Conservation (phyloP, 768 basidiomycete genomes). For the Xerocomus brunneocitrinus region DNA sequence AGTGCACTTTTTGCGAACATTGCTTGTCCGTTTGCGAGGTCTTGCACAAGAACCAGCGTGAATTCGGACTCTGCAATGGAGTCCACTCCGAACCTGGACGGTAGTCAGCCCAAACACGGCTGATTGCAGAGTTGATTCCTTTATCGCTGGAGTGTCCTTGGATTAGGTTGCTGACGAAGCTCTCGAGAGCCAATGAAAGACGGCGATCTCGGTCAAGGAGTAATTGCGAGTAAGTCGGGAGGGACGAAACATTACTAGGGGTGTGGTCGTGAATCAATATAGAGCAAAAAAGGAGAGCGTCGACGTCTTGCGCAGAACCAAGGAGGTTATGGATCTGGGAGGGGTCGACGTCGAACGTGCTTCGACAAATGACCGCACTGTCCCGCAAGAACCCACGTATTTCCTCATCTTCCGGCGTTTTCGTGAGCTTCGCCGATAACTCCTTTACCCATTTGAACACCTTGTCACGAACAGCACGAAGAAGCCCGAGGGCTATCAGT, state of each 20-base stretch:
- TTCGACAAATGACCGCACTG: constrained; percentile 37
- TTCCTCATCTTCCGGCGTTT: constrained; percentile 7
- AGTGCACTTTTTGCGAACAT: constrained; percentile 6
- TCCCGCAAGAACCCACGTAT: constrained; percentile 27
- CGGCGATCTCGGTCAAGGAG: constrained; percentile 30
- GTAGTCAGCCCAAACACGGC: constrained; percentile 22
- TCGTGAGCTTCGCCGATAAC: constrained; percentile 23
- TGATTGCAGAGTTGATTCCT: constrained; percentile 17
- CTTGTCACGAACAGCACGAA: constrained; percentile 30
- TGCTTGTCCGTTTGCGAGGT: constrained; percentile 4
- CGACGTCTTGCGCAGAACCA: constrained; percentile 17
- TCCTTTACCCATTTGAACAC: constrained; percentile 35
- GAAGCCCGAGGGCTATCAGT: constrained; percentile 17
- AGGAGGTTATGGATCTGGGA: background rate
- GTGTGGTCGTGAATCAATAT: constrained; percentile 27
- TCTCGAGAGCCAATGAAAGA: constrained; percentile 22
- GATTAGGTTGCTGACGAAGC: constrained; percentile 1
- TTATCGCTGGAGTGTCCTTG: background rate
- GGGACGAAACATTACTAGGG: constrained; percentile 3
- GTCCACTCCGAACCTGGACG: constrained; percentile 20
- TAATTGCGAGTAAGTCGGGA: constrained; percentile 6
- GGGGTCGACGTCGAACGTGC: constrained; percentile 24
- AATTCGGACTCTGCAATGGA: background rate
- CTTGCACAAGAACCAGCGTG: constrained; percentile 16
- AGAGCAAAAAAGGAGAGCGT: constrained; percentile 18